These are phyloP conservation scores for Blastobotrys illinoisensis DNA, from an alignment of 1,139 yeast genomes.

Conservation along the genomic window DNA sequence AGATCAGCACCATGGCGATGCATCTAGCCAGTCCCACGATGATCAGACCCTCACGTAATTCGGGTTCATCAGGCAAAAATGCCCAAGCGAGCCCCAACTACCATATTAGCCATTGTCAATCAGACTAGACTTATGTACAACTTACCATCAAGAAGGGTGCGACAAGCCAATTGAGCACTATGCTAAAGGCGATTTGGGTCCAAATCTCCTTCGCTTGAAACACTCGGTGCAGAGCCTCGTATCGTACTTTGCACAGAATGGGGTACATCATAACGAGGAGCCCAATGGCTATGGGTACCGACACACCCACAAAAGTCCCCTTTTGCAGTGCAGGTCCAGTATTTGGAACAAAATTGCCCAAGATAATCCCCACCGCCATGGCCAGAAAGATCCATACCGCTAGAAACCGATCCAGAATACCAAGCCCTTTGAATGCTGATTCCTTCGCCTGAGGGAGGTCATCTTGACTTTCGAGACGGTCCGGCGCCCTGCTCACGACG, in stretches of 20 bases:
- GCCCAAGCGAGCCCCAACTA: conserved; percentile 48
- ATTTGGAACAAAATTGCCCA: conserved; percentile 29
- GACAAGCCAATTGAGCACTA: conserved; percentile 50
- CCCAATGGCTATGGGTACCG: conserved; percentile 48
- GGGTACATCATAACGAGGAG: conserved; percentile 56
- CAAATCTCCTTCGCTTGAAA: conserved; percentile 27
- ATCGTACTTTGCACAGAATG: conserved; percentile 49
- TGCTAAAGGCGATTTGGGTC: conserved; percentile 38
- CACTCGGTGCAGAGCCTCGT: conserved; percentile 38
- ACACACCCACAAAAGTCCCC: conserved; percentile 29
- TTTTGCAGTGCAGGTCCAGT: conserved; percentile 21
- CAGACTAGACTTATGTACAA: no score
- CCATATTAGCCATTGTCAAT: no score
- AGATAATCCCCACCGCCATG: conserved; percentile 30
- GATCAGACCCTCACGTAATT: conserved; percentile 49
- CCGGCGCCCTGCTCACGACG: no score
- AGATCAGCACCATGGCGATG: conserved; percentile 57
- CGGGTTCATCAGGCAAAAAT: conserved; percentile 44
- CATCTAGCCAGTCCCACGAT: conserved; percentile 59
- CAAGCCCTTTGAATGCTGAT: conserved; percentile 7
- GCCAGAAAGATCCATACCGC: conserved; percentile 30
- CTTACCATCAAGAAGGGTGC: conserved; percentile 52
- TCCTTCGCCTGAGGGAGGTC: not conserved
- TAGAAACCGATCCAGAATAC: conserved; percentile 25
- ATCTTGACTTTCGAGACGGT: not conserved